Evolutionary conservation across 1,139 yeast species (phyloP).

Genomic region (Yamadazyma spencermartinsiae): DNA sequence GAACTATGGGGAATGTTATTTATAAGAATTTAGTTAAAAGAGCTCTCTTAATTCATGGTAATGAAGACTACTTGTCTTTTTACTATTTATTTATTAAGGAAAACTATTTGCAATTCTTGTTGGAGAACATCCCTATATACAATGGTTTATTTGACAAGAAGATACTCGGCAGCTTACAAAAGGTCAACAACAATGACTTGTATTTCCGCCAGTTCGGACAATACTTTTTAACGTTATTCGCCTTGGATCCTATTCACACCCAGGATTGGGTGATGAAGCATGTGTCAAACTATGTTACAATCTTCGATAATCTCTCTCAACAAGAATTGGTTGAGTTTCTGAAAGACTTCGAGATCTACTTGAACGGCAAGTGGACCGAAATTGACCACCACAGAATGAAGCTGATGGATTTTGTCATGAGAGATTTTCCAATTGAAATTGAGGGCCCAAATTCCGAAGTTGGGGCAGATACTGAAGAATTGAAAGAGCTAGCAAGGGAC

Average conservation of each 20-base stretch:
- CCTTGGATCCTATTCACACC: conserved; percentile 9
- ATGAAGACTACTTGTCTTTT: not conserved
- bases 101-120: conserved; percentile 16
- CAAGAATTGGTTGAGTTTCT: conserved; percentile 15
- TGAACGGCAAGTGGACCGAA: conserved; percentile 7
- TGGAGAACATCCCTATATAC: conserved; percentile 20
- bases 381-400: conserved; percentile 3
- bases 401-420: not conserved
- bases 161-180: not conserved
- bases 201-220: conserved; percentile 22
- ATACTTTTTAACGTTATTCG: conserved; percentile 17
- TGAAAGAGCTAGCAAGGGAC: not conserved
- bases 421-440: not conserved
- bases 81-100: conserved; percentile 5
- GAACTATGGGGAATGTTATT: not conserved
- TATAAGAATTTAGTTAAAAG: conserved; percentile 1
- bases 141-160: conserved; percentile 8
- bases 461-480: not conserved
- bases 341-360: conserved; percentile 10
- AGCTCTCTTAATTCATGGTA: conserved; percentile 1
- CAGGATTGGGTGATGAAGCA: conserved; percentile 15
- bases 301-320: conserved; percentile 17
- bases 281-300: conserved; percentile 12
- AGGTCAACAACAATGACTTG: conserved; percentile 5
- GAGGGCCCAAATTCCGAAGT: not conserved